Conservation (phyloP, 1,284 basidiomycete genomes). For the Anthracocystis panici-leucophaei region DNA sequence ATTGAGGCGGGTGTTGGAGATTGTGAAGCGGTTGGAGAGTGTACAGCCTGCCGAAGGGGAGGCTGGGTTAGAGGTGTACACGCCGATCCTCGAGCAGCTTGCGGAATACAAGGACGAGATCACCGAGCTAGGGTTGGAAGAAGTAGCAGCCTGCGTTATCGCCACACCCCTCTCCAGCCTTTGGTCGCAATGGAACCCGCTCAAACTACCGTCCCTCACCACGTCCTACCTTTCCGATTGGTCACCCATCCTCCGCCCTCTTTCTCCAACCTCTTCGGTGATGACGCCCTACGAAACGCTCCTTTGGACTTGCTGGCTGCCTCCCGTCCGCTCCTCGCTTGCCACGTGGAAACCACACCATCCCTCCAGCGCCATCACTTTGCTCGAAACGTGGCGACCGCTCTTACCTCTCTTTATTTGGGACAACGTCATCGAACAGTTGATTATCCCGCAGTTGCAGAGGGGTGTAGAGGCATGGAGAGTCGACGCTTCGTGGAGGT, state of each 20-base stretch:
- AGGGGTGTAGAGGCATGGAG: slow-evolving; percentile 83
- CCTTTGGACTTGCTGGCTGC: slow-evolving; percentile 94
- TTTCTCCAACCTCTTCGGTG: slow-evolving; percentile 28
- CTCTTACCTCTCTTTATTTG: slow-evolving; percentile 89
- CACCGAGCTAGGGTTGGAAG: slow-evolving; percentile 73
- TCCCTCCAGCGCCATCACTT: slow-evolving; percentile 80
- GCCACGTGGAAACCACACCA: slow-evolving; percentile 86
- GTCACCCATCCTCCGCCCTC: slow-evolving; percentile 77
- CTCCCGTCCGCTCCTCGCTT: slow-evolving; percentile 82
- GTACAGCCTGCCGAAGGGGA: background rate
- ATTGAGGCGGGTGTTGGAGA: slow-evolving; percentile 43
- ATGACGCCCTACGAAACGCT: slow-evolving; percentile 97
- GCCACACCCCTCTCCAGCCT: no score
- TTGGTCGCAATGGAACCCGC: slow-evolving; percentile 22
- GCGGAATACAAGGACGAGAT: slow-evolving; percentile 26
- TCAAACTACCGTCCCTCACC: slow-evolving; percentile 77
- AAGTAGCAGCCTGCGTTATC: slow-evolving; percentile 78
- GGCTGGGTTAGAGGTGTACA: slow-evolving; percentile 27
- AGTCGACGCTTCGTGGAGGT: slow-evolving; percentile 45
- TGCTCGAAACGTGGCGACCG: slow-evolving; percentile 88
- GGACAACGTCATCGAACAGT: slow-evolving; percentile 95
- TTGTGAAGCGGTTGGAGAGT: slow-evolving; percentile 45
- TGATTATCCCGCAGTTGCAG: slow-evolving; percentile 90
- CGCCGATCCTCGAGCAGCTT: slow-evolving; percentile 28
- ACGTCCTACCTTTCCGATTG: slow-evolving; percentile 76